A percentile compares a stretch with the other conserved stretches of the same genome.
Evolutionary conservation across 257 asterid genomes (phyloP).

Genomic region (Salvia splendens): DNA sequence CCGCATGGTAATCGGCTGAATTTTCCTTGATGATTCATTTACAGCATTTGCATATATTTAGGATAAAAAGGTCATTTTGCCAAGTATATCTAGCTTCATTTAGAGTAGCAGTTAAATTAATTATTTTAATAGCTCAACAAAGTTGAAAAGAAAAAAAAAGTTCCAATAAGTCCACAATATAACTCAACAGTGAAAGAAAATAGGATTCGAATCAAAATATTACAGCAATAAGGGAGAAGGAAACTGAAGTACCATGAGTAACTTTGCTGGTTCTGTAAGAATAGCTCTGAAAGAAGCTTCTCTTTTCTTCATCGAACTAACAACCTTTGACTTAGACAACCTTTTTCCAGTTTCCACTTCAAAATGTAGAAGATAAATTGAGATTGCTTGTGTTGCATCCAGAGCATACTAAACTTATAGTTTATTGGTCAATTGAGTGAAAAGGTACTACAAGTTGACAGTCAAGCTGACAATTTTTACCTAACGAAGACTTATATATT

Average conservation of each 20-base stretch:
- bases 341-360: conserved; percentile 47
- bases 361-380: conserved; percentile 29
- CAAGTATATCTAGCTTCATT: conserved; percentile 1
- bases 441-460: conserved; percentile 39
- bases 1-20: conserved; percentile 7
- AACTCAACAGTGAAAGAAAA: background rate
- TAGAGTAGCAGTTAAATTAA: conserved; percentile 8
- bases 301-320: conserved; percentile 62
- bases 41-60: background rate
- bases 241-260: conserved; percentile 46
- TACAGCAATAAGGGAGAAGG: conserved; percentile 17
- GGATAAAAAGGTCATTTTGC: background rate
- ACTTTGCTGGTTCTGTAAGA: conserved; percentile 50
- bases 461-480: conserved; percentile 40
- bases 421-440: conserved; percentile 17
- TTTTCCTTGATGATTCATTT: background rate
- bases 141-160: conserved; percentile 14
- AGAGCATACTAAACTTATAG: conserved; percentile 29
- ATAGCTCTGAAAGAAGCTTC: conserved; percentile 53
- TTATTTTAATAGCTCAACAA: conserved; percentile 15
- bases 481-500: conserved; percentile 49
- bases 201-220: conserved; percentile 20
- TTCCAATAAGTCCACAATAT: background rate
- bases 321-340: conserved; percentile 46
- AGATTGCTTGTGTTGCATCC: conserved; percentile 26